Evolutionary conservation across 1,139 yeast genomes (phyloP), one percentile per base, ranked within the genome.

Genomic region (Taphrina betulina): DNA sequence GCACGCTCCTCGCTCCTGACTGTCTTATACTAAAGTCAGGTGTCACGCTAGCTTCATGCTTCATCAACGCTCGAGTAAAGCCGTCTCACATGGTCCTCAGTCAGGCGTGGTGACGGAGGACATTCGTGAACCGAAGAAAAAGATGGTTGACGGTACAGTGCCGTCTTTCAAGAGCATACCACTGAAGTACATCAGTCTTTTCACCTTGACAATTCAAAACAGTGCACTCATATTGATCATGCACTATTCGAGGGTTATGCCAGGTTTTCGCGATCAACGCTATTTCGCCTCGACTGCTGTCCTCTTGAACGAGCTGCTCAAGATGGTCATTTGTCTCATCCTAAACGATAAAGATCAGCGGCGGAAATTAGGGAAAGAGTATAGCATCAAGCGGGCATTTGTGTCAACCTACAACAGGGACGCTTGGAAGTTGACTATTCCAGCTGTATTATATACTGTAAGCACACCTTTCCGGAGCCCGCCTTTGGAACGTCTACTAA

Each of bases 211-310:
- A 28, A 60, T 70, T 14, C 73, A 70, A 59, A 70, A 70, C 64
- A 68, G 72, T 31, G 68, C 72, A 17, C 64, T 70, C 37, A 70
- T 69, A 51, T 60, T 70, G 61, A 63, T 71, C 31, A 72, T 73
- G 76, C 72, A 74, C 57, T 72, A 71, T 58, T 73, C 76, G 8
- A 69, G 76, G 17, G 68, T 72, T 59, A 72, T 72, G 72, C 72
- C 73, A 1, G 71, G 71, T 10, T 67, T 66, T 45, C 67, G 63
- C 44, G 61, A 60, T 8, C 57, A 65, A 12, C 66, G 72, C 28
- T 73, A 73, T 61, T 64, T 68, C 42, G 66, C 75, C 10, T 72
- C 76, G 14, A 73, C 76, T 2, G 76, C 76, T 3, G 76, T 73
- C 31, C 64, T 73, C 23, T 62, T 72, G 46, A 73, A 72, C 64